A percentile compares a stretch with the other conserved stretches of the same genome.
Evolutionary conservation across 23 red algal genomes (phyloP).

Genomic region (Pyropia yezoensis): DNA sequence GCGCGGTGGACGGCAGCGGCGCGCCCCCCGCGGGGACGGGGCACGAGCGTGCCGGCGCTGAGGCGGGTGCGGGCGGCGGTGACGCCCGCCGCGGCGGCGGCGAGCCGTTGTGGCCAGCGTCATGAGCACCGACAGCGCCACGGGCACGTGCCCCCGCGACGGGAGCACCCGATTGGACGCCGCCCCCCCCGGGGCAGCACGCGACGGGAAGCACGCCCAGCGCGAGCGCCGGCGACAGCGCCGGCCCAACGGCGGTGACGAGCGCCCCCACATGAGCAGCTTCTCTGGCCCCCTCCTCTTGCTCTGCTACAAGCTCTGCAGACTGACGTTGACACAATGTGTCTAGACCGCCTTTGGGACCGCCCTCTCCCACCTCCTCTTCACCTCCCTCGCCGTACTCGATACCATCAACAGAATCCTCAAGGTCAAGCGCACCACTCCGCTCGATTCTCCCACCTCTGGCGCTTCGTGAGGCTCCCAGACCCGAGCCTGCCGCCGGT

Average conservation of each 20-base stretch:
- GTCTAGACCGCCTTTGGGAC: too few species aligned
- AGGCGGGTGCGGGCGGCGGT: slow-evolving; percentile 64
- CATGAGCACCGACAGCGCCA: slow-evolving; percentile 86
- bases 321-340: too few species aligned
- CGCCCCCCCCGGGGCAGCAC: slow-evolving; percentile 81
- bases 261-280: too few species aligned
- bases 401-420: too few species aligned
- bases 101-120: slow-evolving; percentile 72
- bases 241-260: background rate
- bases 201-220: slow-evolving; percentile 78
- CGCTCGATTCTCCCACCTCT: too few species aligned
- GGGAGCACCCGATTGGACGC: slow-evolving; percentile 79
- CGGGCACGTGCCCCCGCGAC: slow-evolving; percentile 71
- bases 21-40: slow-evolving; percentile 46
- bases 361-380: too few species aligned
- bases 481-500: too few species aligned
- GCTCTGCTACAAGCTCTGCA: too few species aligned
- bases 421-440: too few species aligned
- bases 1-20: slow-evolving; percentile 37
- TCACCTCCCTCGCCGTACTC: too few species aligned
- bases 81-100: slow-evolving; percentile 26
- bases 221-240: slow-evolving; percentile 43
- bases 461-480: too few species aligned
- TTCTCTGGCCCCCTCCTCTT: too few species aligned
- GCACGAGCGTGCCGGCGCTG: slow-evolving; percentile 70